Conservation (phyloP, 306 rosid genomes). For the Nissolia schottii region DNA sequence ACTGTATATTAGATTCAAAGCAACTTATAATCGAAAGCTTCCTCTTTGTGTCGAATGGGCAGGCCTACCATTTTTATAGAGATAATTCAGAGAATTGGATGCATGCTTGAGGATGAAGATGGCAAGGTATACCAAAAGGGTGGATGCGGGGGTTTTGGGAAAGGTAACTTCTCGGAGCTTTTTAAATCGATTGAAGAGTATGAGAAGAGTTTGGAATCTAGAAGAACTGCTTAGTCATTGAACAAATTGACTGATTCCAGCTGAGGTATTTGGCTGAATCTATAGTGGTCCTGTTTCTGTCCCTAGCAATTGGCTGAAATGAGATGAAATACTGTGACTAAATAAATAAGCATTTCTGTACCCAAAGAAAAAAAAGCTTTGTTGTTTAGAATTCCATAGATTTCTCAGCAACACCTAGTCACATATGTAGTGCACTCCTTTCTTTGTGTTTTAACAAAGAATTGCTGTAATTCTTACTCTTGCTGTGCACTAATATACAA, state of each 20-base stretch:
- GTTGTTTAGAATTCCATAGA: background rate
- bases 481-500: background rate
- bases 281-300: too few species aligned
- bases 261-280: too few species aligned
- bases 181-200: constrained; percentile 95
- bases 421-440: background rate
- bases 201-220: constrained; percentile 76
- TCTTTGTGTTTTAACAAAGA: background rate
- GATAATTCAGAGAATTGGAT: constrained; percentile 92
- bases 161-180: constrained; percentile 95
- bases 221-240: constrained; percentile 27
- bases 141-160: constrained; percentile 96
- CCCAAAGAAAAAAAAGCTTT: too few species aligned
- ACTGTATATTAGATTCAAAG: too few species aligned
- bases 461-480: background rate
- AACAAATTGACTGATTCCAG: too few species aligned
- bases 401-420: background rate
- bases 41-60: constrained; percentile 13
- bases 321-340: background rate
- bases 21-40: too few species aligned
- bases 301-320: background rate
- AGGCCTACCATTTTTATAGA: constrained; percentile 92
- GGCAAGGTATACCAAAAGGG: constrained; percentile 80
- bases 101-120: constrained; percentile 74
- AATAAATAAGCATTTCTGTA: too few species aligned